A percentile compares a stretch with the other conserved stretches of the same genome.
phyloP scores from a whole-genome alignment of 2,329 filamentous ascomycete species.

The Alternaria arborescens region DNA sequence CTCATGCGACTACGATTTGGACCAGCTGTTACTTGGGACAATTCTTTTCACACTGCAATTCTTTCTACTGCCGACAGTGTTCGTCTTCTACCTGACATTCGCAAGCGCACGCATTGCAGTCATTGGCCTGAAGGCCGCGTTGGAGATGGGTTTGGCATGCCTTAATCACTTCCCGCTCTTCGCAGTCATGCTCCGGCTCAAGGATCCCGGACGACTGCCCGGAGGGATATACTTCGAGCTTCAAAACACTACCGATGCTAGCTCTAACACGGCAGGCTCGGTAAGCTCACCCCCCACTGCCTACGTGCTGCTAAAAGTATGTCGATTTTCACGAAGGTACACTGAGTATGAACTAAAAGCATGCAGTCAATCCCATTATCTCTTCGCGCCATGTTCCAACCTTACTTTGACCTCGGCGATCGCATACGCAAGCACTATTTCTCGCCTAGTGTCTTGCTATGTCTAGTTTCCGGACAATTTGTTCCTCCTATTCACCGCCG shows the following conservation, averaged over 20 bases:
- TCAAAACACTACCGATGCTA: slow-evolving; percentile 68
- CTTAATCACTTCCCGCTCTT: slow-evolving; percentile 98
- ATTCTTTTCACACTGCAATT: slow-evolving; percentile 96
- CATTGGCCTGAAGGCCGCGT: slow-evolving; percentile 86
- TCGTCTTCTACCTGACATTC: slow-evolving; percentile 97
- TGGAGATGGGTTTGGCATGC: slow-evolving; percentile 92
- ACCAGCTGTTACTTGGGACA: slow-evolving; percentile 93
- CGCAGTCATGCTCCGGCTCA: slow-evolving; percentile 92
- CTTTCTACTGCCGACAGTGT: slow-evolving; percentile 91
- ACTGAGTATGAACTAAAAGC: neutral
- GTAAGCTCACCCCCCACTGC: slow-evolving; percentile 68
- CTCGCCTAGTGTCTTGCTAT: slow-evolving; percentile 85
- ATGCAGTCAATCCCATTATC: slow-evolving; percentile 78
- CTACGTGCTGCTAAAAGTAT: slow-evolving; percentile 85
- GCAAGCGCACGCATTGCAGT: slow-evolving; percentile 93
- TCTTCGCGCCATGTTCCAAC: slow-evolving; percentile 93
- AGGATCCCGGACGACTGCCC: slow-evolving; percentile 88
- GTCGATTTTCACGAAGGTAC: slow-evolving; percentile 7
- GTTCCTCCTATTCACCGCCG: slow-evolving; percentile 95
- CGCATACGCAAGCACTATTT: slow-evolving; percentile 96
- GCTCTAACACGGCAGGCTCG: slow-evolving; percentile 50
- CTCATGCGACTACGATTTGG: slow-evolving; percentile 97
- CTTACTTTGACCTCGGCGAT: slow-evolving; percentile 93
- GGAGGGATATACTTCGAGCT: slow-evolving; percentile 92
- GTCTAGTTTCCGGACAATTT: slow-evolving; percentile 87